Evolutionary conservation across 1,139 yeast genomes (phyloP), one percentile per base, ranked within the genome.

Genomic region (Hanseniaspora gamundiae): DNA sequence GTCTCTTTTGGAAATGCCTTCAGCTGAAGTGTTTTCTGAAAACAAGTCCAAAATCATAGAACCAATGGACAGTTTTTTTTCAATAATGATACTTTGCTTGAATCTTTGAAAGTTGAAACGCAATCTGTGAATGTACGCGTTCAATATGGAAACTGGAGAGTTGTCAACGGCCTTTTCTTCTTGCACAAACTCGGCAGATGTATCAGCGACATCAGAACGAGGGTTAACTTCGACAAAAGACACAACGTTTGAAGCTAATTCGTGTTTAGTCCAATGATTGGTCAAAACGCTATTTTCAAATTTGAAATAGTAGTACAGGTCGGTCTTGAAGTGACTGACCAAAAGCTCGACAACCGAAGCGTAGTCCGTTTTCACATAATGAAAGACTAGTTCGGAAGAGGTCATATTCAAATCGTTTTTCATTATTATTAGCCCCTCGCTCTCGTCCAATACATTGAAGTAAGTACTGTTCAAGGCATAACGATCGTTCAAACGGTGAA

Each of bases 221-320:
- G 65, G 53, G 41, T 70, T 71, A 16, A 73, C 52, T 36, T 73
- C 59, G 2, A 66, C 56, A 29, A 65, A 64, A 14, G 68, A 68
- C 4, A 57, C 57, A 3, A 69, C 59, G 24, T 65, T 54, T 6
- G 71, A 61, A 9, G 72, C 48, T 0, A 76, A 68, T 51, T 70
- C 76, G 50, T 75, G 78, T 43, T 70, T 65, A 2, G 50, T 39
- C 80, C 80, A 76, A 8, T 44, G 42, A 6, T 30, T 39, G 1
- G 48, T n/a, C 1, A 58, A 17, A 7, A 49, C 49, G 2, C 61
- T 64, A 45, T 66, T 56, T 7, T 33, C 35, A 13, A 51, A 45
- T 16, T 52, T 46, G 14, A 50, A 44, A 41, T 49, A 55, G 5
- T 49, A 36, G 40, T 57, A 60, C 0, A 53, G 44, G 6, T 53